Evolutionary conservation across 805 yeast genomes (phyloP).

Genomic region (Kluyveromyces wickerhamii): DNA sequence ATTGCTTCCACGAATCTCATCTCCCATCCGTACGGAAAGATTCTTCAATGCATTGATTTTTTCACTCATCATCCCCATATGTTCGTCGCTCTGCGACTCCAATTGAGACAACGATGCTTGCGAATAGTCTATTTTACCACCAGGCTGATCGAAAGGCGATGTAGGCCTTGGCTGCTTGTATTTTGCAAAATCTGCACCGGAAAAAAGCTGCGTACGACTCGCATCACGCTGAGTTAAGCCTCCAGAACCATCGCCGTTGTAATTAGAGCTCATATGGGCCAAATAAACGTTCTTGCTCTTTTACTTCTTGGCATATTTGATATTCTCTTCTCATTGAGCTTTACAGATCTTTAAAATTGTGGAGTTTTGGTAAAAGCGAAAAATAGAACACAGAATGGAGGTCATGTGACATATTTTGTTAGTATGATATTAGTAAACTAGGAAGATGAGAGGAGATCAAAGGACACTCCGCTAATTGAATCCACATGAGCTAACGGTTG

Average conservation of each 20-base stretch:
- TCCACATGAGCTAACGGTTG: no score
- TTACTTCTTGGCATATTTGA: no score
- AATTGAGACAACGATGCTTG: constrained; percentile 49
- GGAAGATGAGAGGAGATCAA: no score
- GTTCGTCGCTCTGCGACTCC: constrained; percentile 61
- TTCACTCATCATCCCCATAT: constrained; percentile 44
- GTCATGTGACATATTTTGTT: no score
- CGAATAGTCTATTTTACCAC: constrained; percentile 33
- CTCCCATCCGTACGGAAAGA: constrained; percentile 52
- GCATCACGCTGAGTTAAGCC: constrained; percentile 20
- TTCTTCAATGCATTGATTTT: constrained; percentile 49
- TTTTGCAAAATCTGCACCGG: constrained; percentile 7
- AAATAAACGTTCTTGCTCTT: no score
- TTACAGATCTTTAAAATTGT: no score
- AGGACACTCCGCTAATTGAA: no score
- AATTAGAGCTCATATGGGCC: constrained; percentile 2
- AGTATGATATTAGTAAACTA: no score
- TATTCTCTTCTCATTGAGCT: no score
- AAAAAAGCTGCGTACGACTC: constrained; percentile 28
- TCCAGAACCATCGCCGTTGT: neutral
- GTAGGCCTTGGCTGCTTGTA: constrained; percentile 15
- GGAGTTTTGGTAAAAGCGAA: no score
- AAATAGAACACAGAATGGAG: no score
- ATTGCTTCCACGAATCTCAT: constrained; percentile 50
- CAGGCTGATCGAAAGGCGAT: constrained; percentile 36